Base-by-base conservation (phyloP, 169 alveolate genomes). In the Eimeria tenella region DNA sequence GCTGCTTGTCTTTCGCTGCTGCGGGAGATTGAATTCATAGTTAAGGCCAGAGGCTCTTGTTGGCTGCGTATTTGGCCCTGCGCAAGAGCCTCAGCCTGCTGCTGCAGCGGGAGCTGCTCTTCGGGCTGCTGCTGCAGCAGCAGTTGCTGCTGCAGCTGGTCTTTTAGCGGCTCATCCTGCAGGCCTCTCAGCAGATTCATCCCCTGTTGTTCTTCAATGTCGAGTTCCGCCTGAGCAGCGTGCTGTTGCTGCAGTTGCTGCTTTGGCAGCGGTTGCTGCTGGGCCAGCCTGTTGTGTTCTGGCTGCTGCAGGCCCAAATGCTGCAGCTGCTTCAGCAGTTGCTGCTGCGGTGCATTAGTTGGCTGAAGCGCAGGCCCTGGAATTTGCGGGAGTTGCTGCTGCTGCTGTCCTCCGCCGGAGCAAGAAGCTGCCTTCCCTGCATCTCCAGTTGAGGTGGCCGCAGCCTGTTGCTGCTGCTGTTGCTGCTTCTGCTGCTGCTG, bases 101-200 rank as follows among this genome's bases (percentile, higher is more conserved):
- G 81, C 53, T 56, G 89, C 73, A 23, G n/a, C 60, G 4, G 73
- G 25, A 13, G 58, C 73, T 81, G 74, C 73, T 55, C 25, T 13
- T 23, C 7, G 4, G 58, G n/a, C 50, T 55, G 89, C 89, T 81
- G 89, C 70, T 23, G 89, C 89, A 81, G 55, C 56, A 8, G 53
- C 9, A 25, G 4, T 21, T 31, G 17, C 89, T 81, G 89, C 56
- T 81, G 89, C 89, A 81, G 23, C 21, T 81, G 73, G 31, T 81
- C 73, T 53, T 81, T 70, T 71, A 53, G 89, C 89, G 11, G 74
- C 55, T 11, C 74, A 52, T 81, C 74, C 55, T 81, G 89, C 21
- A 55, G 23, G 0, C 52, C 65, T 10, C 55, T 50, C 56, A 23
- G 74, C 70, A 23, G 19, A 19, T 81, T 71, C 55, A 62, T 53